These are phyloP conservation scores for Epichloe scottii DNA, from an alignment of 2,329 filamentous ascomycete genomes.

Conservation along the genomic window DNA sequence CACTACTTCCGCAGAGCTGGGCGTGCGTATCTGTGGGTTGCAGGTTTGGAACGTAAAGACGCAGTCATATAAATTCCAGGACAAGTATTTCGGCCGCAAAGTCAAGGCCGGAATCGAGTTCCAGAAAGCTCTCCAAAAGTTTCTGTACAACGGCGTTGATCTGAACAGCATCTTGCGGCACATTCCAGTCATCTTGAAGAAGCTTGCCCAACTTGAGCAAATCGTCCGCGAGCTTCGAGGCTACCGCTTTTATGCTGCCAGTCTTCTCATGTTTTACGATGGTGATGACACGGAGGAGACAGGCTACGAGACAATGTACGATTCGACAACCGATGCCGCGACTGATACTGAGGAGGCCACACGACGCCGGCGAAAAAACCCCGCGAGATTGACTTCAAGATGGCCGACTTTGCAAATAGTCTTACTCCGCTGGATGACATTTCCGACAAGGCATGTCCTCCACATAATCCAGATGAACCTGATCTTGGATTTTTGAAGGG, in stretches of 20 bases:
- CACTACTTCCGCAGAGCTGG: slow-evolving; percentile 83
- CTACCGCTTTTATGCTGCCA: slow-evolving; percentile 92
- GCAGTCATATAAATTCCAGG: slow-evolving; percentile 83
- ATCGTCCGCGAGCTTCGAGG: slow-evolving; percentile 70
- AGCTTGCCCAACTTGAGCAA: slow-evolving; percentile 68
- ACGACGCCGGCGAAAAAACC: slow-evolving; percentile 35
- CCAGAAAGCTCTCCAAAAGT: slow-evolving; percentile 73
- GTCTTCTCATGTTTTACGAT: slow-evolving; percentile 90
- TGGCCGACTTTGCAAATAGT: slow-evolving; percentile 97
- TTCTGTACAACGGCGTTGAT: slow-evolving; percentile 82
- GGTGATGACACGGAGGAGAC: slow-evolving; percentile 49
- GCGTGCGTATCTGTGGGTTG: slow-evolving; percentile 87
- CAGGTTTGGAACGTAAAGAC: slow-evolving; percentile 87
- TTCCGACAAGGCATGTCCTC: slow-evolving; percentile 57
- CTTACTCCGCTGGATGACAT: slow-evolving; percentile 73
- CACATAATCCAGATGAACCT: slow-evolving; percentile 64
- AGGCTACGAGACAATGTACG: slow-evolving; percentile 38
- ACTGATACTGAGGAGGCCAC: slow-evolving; percentile 45
- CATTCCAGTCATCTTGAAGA: slow-evolving; percentile 76
- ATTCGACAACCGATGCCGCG: slow-evolving; percentile 45
- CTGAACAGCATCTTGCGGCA: slow-evolving; percentile 70
- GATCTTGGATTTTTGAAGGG: slow-evolving; percentile 86
- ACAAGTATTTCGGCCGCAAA: slow-evolving; percentile 92
- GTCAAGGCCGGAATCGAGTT: slow-evolving; percentile 83
- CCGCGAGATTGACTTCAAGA: slow-evolving; percentile 77